Evolutionary conservation across 495 filamentous ascomycete genomes (phyloP).

Genomic region (Lasiosphaeris hirsuta): DNA sequence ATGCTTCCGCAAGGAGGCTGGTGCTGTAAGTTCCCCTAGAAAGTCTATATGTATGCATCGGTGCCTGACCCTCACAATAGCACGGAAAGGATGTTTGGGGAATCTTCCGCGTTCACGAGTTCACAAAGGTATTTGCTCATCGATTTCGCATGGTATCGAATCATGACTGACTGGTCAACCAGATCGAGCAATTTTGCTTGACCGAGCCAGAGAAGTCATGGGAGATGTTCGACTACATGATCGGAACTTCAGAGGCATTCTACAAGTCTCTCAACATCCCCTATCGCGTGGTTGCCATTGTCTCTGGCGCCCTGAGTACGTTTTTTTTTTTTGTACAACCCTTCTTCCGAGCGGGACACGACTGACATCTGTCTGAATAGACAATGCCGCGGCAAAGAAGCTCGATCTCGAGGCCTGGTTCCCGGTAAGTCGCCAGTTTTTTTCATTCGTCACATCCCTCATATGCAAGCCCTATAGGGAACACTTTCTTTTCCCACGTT

Average conservation of each 20-base stretch:
- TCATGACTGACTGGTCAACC: neutral
- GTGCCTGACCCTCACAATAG: conserved; percentile 10
- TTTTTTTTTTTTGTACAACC: neutral
- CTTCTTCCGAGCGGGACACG: neutral
- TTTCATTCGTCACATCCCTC: too few species aligned
- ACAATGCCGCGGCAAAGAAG: conserved; percentile 75
- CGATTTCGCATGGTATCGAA: neutral
- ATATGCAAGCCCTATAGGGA: too few species aligned
- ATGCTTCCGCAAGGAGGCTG: conserved; percentile 93
- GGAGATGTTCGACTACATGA: conserved; percentile 92
- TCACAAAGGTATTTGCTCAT: conserved; percentile 69
- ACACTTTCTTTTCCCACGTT: too few species aligned
- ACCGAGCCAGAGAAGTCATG: conserved; percentile 87
- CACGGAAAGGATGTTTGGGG: conserved; percentile 98
- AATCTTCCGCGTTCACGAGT: conserved; percentile 96
- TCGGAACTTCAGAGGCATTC: conserved; percentile 84
- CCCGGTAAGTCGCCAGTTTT: conserved; percentile 48
- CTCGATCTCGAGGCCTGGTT: conserved; percentile 98
- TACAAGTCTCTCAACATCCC: conserved; percentile 86
- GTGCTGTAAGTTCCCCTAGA: conserved; percentile 38
- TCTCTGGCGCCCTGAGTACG: conserved; percentile 78
- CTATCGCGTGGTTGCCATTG: conserved; percentile 87
- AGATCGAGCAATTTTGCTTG: conserved; percentile 92
- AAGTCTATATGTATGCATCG: neutral
- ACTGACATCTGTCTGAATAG: conserved; percentile 14